Conservation (phyloP, 805 yeast genomes). For the Zygoascus bituminiphila region DNA sequence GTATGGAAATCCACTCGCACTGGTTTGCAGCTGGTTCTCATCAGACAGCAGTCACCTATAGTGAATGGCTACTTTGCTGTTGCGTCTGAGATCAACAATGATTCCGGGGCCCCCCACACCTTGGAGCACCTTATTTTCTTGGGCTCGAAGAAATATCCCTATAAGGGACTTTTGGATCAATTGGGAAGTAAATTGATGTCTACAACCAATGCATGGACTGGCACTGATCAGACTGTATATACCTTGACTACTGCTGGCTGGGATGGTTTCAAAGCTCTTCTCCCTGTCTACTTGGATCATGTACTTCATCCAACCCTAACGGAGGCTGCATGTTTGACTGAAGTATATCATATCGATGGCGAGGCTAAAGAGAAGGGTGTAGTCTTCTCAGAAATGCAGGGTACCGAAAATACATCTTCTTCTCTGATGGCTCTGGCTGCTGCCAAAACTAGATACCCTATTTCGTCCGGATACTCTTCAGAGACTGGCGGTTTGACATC, state of each 20-base stretch:
- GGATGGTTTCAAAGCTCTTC: slow-evolving; percentile 78
- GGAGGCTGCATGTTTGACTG: slow-evolving; percentile 86
- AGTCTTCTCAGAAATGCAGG: slow-evolving; percentile 96
- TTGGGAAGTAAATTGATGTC: slow-evolving; percentile 80
- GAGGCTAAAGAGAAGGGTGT: slow-evolving; percentile 90
- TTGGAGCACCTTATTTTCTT: slow-evolving; percentile 88
- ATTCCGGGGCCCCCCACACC: slow-evolving; percentile 92
- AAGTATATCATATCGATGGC: slow-evolving; percentile 91
- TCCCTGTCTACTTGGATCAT: slow-evolving; percentile 90
- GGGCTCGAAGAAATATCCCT: slow-evolving; percentile 88
- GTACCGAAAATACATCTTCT: slow-evolving; percentile 71
- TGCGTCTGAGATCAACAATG: slow-evolving; percentile 82
- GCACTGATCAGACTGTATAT: slow-evolving; percentile 90
- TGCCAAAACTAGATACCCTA: slow-evolving; percentile 31
- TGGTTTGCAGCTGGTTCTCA: slow-evolving; percentile 70
- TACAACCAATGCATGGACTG: slow-evolving; percentile 94
- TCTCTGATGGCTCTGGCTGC: slow-evolving; percentile 49
- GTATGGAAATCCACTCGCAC: slow-evolving; percentile 77
- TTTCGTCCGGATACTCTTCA: slow-evolving; percentile 72
- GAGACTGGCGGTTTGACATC: slow-evolving; percentile 90
- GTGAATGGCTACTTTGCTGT: slow-evolving; percentile 92
- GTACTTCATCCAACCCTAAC: slow-evolving; percentile 75
- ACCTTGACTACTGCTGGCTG: slow-evolving; percentile 90
- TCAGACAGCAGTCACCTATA: slow-evolving; percentile 75
- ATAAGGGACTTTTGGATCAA: slow-evolving; percentile 82